Conservation (phyloP, 2,329 filamentous ascomycete genomes). For the Monosporascus sp. region DNA sequence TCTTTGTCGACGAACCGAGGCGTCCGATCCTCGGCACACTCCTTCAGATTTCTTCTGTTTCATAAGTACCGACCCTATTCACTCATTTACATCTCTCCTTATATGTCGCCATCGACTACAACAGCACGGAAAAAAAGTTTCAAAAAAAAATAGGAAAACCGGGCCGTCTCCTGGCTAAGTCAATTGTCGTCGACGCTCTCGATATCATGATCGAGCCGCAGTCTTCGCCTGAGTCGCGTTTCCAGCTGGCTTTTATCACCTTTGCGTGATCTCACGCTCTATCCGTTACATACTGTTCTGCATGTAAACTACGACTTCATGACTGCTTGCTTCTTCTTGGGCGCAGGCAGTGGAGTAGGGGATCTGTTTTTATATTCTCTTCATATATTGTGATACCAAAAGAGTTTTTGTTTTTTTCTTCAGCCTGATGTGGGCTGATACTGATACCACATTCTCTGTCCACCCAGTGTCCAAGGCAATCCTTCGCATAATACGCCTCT, state of each 20-base stretch:
- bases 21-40: slow-evolving; percentile 8
- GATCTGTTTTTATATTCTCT: slow-evolving; percentile 13
- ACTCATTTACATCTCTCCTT: slow-evolving; percentile 28
- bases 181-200: slow-evolving; percentile 4
- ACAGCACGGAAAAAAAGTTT: slow-evolving; percentile 13
- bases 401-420: slow-evolving; percentile 14
- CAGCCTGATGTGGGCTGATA: slow-evolving; percentile 13
- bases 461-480: background rate
- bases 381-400: slow-evolving; percentile 23
- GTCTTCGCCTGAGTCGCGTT: background rate
- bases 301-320: background rate
- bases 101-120: slow-evolving; percentile 1
- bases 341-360: slow-evolving; percentile 4
- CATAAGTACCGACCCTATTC: slow-evolving; percentile 24
- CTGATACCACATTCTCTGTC: slow-evolving; percentile 23
- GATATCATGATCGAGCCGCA: background rate
- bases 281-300: background rate
- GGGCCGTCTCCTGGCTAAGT: slow-evolving; percentile 14
- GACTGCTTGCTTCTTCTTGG: slow-evolving; percentile 2
- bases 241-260: background rate
- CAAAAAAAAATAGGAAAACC: slow-evolving; percentile 10
- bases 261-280: background rate
- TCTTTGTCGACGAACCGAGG: slow-evolving; percentile 1
- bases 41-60: slow-evolving; percentile 18
- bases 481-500: background rate